Conservation (phyloP, 2,329 filamentous ascomycete genomes). For the Knufia petricola region DNA sequence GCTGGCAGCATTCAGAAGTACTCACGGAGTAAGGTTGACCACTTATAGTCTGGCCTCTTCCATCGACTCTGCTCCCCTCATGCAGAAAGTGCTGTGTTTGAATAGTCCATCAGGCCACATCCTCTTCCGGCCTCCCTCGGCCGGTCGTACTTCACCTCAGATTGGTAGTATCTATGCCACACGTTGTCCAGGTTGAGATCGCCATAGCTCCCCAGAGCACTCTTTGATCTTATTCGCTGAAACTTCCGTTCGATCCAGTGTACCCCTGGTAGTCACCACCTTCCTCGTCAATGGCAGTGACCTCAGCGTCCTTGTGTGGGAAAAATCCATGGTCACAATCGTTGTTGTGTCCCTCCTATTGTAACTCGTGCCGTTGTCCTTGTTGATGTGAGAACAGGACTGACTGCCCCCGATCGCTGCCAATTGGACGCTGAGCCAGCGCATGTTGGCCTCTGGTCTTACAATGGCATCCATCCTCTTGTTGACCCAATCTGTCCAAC, state of each 20-base stretch:
- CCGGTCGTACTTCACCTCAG: slow-evolving; percentile 28
- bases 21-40: no score
- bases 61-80: slow-evolving; percentile 7
- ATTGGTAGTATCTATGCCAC: slow-evolving; percentile 31
- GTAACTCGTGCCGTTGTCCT: slow-evolving; percentile 38
- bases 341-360: slow-evolving; percentile 41
- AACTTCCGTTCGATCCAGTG: slow-evolving; percentile 26
- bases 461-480: slow-evolving; percentile 33
- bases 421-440: slow-evolving; percentile 38
- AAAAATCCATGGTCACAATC: slow-evolving; percentile 35
- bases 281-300: slow-evolving; percentile 33
- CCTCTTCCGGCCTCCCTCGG: slow-evolving; percentile 24
- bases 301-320: slow-evolving; percentile 30
- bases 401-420: slow-evolving; percentile 38
- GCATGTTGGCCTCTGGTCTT: slow-evolving; percentile 29
- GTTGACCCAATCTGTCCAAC: slow-evolving; percentile 34
- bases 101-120: slow-evolving; percentile 32
- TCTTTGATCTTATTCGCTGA: slow-evolving; percentile 32
- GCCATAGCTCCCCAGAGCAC: slow-evolving; percentile 34
- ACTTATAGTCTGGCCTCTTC: neutral
- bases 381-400: slow-evolving; percentile 35
- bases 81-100: slow-evolving; percentile 30
- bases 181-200: slow-evolving; percentile 29
- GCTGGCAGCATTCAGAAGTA: no score
- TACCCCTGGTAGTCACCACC: slow-evolving; percentile 31